Evolutionary conservation across 2,329 filamentous ascomycete genomes (phyloP).

Genomic region (Emydomyces testavorans): DNA sequence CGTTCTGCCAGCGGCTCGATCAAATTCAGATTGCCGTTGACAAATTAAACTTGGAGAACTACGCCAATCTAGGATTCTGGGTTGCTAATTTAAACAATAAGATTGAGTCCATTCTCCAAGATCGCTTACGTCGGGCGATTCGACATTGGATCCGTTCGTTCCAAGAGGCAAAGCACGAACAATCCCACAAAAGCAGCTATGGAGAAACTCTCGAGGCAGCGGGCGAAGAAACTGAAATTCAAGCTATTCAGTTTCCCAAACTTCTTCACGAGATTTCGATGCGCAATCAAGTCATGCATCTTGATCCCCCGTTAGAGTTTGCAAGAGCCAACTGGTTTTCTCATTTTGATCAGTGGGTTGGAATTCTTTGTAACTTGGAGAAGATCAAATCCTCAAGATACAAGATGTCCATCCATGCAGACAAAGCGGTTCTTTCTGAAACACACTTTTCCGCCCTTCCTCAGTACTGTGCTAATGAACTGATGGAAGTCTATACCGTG

Average conservation of each 20-base stretch:
- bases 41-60: slow-evolving; percentile 91
- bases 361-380: slow-evolving; percentile 78
- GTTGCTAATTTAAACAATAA: slow-evolving; percentile 75
- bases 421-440: slow-evolving; percentile 30
- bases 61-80: slow-evolving; percentile 85
- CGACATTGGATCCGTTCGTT: slow-evolving; percentile 81
- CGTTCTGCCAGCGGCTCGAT: slow-evolving; percentile 70
- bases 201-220: slow-evolving; percentile 16
- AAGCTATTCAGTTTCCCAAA: slow-evolving; percentile 32
- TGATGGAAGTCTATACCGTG: slow-evolving; percentile 68
- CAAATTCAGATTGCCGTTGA: slow-evolving; percentile 86
- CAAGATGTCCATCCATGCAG: slow-evolving; percentile 61
- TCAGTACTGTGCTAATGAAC: slow-evolving; percentile 64
- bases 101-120: slow-evolving; percentile 67
- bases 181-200: slow-evolving; percentile 17
- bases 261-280: slow-evolving; percentile 89
- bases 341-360: slow-evolving; percentile 87
- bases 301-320: slow-evolving; percentile 85
- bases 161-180: slow-evolving; percentile 42
- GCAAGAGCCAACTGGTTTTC: slow-evolving; percentile 87
- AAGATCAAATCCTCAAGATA: slow-evolving; percentile 94
- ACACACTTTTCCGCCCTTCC: slow-evolving; percentile 73
- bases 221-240: slow-evolving; percentile 22
- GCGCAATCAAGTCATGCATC: slow-evolving; percentile 93
- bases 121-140: slow-evolving; percentile 75